These are phyloP conservation scores for Trichoderma cornu-damae DNA, from an alignment of 2,329 filamentous ascomycete genomes.

Conservation along the genomic window DNA sequence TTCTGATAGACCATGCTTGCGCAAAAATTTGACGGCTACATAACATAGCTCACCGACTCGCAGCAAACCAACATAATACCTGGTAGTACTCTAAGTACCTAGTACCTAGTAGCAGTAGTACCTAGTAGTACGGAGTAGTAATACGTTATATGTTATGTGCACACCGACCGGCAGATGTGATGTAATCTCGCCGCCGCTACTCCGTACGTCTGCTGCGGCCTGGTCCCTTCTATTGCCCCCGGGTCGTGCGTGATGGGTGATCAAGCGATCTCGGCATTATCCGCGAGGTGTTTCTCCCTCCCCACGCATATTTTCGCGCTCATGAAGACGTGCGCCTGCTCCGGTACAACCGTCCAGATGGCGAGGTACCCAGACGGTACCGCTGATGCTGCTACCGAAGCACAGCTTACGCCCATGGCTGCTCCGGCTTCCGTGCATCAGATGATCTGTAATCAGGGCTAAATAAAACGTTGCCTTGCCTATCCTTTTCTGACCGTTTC, in stretches of 20 bases:
- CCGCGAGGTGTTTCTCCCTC: background rate
- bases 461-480: background rate
- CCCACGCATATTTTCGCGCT: background rate
- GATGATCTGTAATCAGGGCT: conserved; percentile 15
- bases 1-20: too few species aligned
- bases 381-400: background rate
- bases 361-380: background rate
- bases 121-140: too few species aligned
- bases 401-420: background rate
- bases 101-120: too few species aligned
- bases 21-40: too few species aligned
- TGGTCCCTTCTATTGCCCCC: background rate
- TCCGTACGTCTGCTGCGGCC: background rate
- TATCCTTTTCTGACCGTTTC: conserved; percentile 6
- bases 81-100: too few species aligned
- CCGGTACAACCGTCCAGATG: background rate
- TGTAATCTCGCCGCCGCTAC: conserved; percentile 3
- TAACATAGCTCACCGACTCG: too few species aligned
- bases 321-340: background rate
- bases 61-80: too few species aligned
- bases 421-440: conserved; percentile 8
- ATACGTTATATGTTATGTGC: too few species aligned
- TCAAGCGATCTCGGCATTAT: conserved; percentile 17
- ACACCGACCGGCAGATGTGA: background rate
- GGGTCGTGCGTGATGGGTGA: conserved; percentile 8